phyloP scores from a whole-genome alignment of 2,329 filamentous ascomycete species.

The Emmonsia crescens region DNA sequence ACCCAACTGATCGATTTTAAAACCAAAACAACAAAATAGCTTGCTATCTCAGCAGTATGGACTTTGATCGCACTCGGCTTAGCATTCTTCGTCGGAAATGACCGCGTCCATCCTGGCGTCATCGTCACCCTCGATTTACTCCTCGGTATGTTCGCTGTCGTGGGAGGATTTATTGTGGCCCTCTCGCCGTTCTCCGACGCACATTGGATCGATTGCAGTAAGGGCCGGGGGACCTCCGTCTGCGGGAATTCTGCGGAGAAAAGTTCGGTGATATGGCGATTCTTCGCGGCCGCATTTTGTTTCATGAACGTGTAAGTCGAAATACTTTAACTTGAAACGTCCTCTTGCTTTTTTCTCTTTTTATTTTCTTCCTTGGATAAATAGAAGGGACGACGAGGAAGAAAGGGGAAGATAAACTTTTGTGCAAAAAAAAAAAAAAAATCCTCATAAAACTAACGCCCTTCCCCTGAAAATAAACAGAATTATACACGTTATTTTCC shows the following conservation, averaged over 20 bases:
- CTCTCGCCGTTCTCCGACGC: background rate
- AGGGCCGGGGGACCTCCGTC: background rate
- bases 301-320: constrained; percentile 4
- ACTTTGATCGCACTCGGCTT: background rate
- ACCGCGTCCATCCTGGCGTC: background rate
- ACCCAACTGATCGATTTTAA: background rate
- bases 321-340: background rate
- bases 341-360: too few species aligned
- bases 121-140: constrained; percentile 16
- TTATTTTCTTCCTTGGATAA: background rate
- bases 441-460: background rate
- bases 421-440: too few species aligned
- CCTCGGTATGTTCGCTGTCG: constrained; percentile 14
- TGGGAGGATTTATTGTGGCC: background rate
- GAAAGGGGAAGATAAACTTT: background rate
- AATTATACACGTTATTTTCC: background rate
- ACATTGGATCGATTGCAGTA: constrained; percentile 2
- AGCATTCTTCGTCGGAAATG: background rate
- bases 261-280: constrained; percentile 4
- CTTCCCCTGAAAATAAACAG: background rate
- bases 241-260: background rate
- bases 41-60: constrained; percentile 2
- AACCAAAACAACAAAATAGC: background rate
- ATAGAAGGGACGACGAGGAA: too few species aligned
- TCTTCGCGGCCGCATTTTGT: constrained; percentile 2